Percentiles rank a stretch among this genome's conserved stretches.
Evolutionary conservation across 1,284 basidiomycete species (phyloP).

Genomic region (Pseudozyma hubeiensis): DNA sequence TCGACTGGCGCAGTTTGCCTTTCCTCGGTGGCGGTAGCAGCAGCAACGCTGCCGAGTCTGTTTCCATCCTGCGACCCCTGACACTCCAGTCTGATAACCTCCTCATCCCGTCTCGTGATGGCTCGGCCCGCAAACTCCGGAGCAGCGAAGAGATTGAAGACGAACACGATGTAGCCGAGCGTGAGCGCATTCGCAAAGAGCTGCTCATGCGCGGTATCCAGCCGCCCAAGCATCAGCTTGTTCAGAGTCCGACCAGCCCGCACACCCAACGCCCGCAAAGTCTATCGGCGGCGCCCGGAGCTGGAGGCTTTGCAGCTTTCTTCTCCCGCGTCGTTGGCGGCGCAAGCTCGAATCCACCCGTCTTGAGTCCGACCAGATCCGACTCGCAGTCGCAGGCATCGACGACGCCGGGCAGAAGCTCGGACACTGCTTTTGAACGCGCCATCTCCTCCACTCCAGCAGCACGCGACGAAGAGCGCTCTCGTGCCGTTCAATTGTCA

Average conservation of each 20-base stretch:
- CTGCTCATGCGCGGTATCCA: conserved; percentile 55
- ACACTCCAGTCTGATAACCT: conserved; percentile 71
- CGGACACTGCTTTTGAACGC: conserved; percentile 17
- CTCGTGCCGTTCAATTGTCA: conserved; percentile 35
- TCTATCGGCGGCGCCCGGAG: conserved; percentile 16
- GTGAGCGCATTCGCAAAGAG: conserved; percentile 55
- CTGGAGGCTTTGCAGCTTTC: conserved; percentile 57
- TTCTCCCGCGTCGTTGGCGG: conserved; percentile 56
- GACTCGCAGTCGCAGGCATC: conserved; percentile 32
- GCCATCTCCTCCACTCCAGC: conserved; percentile 24
- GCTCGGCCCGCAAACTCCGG: conserved; percentile 40
- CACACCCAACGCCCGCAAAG: conserved; percentile 24
- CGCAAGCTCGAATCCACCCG: conserved; percentile 12
- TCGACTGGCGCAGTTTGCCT: conserved; percentile 52
- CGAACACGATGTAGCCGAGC: conserved; percentile 50
- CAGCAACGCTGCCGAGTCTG: conserved; percentile 72
- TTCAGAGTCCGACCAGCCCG: conserved; percentile 23
- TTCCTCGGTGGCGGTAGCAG: conserved; percentile 47
- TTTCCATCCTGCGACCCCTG: conserved; percentile 75
- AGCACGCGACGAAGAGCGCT: conserved; percentile 25
- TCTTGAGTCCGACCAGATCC: conserved; percentile 22
- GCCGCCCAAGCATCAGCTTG: conserved; percentile 57
- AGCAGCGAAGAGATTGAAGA: conserved; percentile 57
- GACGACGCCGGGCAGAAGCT: conserved; percentile 14
- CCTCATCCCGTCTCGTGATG: conserved; percentile 29